Evolutionary conservation across 164 flowering plant species (phyloP), one percentile per base, ranked within the genome.

Genomic region (Malania oleifera): DNA sequence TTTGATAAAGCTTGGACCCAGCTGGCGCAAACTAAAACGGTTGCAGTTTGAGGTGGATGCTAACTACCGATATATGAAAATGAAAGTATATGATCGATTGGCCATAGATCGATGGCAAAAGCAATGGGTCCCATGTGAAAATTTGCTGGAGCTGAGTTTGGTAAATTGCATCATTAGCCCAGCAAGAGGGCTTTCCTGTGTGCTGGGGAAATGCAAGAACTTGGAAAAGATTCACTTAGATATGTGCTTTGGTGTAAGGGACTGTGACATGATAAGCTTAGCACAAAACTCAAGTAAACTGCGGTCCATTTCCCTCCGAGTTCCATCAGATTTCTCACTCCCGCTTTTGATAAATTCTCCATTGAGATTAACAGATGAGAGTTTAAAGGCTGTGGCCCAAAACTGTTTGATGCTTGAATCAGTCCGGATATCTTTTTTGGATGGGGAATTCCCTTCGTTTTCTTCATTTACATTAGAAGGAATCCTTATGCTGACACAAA

Each of bases 191-290:
- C 90, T 85, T 60, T 80, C 84, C 61, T 86, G 91, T 71, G 72
- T 86, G 0, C 51, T 89, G 31, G 79, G 74, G 26, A 81, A 75
- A 57, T 89, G 97, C 72, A 69, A 58, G 64, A 78, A 85, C 49
- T 66, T 89, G 73, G 80, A 83, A 71, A 89, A 78, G 70, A 72
- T 89, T 71, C 85, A 82, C 58, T 64, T 89, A 31, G 95, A 89
- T 73, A 82, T 80, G 89, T 89, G 97, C 62, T 68, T 83, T 34
- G 91, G 95, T 23, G 74, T 86, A 12, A 72, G 85, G 51, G 97
- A 89, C 67, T 64, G 70, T 45, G 96, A 89, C 56, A 75, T 89
- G 29, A 51, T 82, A 41, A 51, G 67, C 40, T 71, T 89, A 66
- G 83, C 86, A 17, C 75, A 72, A 62, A 72, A 56, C 20, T 82